These are phyloP conservation scores for Strigomonas culicis DNA, from an alignment of 208 protist species.

Conservation along the genomic window DNA sequence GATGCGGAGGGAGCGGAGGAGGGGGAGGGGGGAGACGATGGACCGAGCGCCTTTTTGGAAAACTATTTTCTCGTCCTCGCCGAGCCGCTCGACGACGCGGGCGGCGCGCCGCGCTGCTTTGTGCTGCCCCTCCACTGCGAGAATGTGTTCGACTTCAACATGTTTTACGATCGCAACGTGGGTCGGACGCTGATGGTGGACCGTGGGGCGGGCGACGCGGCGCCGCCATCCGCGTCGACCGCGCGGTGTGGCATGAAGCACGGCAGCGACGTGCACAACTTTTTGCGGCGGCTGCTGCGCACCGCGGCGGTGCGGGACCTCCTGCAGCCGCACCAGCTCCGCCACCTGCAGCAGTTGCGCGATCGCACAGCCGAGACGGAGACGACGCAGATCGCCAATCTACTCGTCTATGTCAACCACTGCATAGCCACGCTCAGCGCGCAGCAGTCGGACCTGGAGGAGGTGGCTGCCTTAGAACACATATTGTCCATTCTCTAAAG, in stretches of 20 bases:
- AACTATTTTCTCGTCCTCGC: too few species aligned
- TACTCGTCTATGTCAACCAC: conserved; percentile 70
- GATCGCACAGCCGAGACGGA: conserved; percentile 50
- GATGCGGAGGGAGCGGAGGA: too few species aligned
- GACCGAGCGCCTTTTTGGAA: too few species aligned
- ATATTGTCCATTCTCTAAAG: neutral
- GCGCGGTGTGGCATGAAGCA: conserved; percentile 23
- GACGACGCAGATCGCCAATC: conserved; percentile 65
- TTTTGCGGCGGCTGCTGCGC: conserved; percentile 42
- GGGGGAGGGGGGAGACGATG: too few species aligned
- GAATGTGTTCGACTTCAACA: conserved; percentile 78
- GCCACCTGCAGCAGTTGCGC: conserved; percentile 51
- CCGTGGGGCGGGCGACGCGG: too few species aligned
- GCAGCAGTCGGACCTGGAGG: neutral
- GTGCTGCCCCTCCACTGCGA: conserved; percentile 82
- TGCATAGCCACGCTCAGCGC: conserved; percentile 50
- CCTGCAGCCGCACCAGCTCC: conserved; percentile 54
- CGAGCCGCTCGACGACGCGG: neutral
- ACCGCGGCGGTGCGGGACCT: conserved; percentile 40
- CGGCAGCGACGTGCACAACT: conserved; percentile 47
- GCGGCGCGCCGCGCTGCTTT: conserved; percentile 19
- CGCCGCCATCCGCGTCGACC: too few species aligned
- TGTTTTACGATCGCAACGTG: conserved; percentile 84
- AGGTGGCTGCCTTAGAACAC: neutral
- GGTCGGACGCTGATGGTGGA: conserved; percentile 32